phyloP scores from a whole-genome alignment of 139 green algal species.

The Chlamydomonas sp. region DNA sequence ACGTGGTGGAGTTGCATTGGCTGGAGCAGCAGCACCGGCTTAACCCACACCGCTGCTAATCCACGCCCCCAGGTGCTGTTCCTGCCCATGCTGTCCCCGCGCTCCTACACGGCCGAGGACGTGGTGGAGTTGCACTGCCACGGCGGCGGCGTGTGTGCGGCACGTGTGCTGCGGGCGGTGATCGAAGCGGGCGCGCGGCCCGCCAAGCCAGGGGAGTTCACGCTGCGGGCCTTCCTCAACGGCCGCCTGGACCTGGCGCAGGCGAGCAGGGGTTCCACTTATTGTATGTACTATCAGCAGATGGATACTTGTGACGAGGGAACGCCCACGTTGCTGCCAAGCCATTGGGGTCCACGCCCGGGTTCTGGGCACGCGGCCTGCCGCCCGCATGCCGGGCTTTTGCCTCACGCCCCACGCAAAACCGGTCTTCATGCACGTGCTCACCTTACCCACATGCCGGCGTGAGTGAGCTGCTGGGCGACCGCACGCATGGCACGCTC shows the following conservation, averaged over 20 bases:
- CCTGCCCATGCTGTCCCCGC: conserved; percentile 83
- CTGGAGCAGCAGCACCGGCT: background rate
- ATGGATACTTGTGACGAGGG: too few relatives aligned
- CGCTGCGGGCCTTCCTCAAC: conserved; percentile 96
- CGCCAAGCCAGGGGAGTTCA: conserved; percentile 95
- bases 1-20: conserved; percentile 97
- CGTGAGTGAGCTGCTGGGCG: too few relatives aligned
- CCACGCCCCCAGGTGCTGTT: conserved; percentile 60
- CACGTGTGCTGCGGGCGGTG: conserved; percentile 72
- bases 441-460: too few relatives aligned
- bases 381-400: too few relatives aligned
- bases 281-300: too few relatives aligned
- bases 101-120: conserved; percentile 96
- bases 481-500: too few relatives aligned
- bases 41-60: conserved; percentile 68
- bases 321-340: too few relatives aligned
- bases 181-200: conserved; percentile 82
- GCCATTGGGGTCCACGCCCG: too few relatives aligned
- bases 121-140: conserved; percentile 96
- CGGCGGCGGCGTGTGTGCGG: conserved; percentile 85
- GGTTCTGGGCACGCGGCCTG: too few relatives aligned
- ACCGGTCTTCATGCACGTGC: too few relatives aligned
- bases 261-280: conserved; percentile 24
- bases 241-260: conserved; percentile 91
- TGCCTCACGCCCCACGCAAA: too few relatives aligned